phyloP scores from a whole-genome alignment of 768 basidiomycete genomes.

The Boletus rex-veris region DNA sequence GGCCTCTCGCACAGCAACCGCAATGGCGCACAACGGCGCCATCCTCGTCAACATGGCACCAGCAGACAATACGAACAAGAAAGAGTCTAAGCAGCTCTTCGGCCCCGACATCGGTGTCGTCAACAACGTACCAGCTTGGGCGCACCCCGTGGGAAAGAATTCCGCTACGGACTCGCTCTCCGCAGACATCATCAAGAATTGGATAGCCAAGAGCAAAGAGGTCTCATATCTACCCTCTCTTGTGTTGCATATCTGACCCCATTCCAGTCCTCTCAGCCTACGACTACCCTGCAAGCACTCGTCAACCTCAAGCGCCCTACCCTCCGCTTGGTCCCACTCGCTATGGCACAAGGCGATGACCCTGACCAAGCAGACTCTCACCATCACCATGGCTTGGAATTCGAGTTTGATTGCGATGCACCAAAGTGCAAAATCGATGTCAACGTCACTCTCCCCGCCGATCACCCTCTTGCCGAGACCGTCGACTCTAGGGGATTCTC shows the following conservation, averaged over 20 bases:
- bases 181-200: conserved; percentile 73
- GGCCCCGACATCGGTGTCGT: conserved; percentile 87
- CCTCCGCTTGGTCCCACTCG: conserved; percentile 68
- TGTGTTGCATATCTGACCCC: neutral
- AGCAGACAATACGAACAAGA: conserved; percentile 31
- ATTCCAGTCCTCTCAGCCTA: conserved; percentile 68
- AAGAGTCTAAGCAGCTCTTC: conserved; percentile 72
- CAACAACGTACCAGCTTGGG: conserved; percentile 67
- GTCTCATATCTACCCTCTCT: conserved; percentile 33
- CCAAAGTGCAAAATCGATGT: conserved; percentile 81
- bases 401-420: conserved; percentile 89
- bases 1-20: conserved; percentile 45
- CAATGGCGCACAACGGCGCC: conserved; percentile 43
- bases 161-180: conserved; percentile 67
- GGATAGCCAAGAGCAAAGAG: conserved; percentile 88
- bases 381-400: conserved; percentile 78
- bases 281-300: conserved; percentile 89
- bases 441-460: conserved; percentile 65
- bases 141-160: conserved; percentile 59
- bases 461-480: conserved; percentile 51
- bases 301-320: conserved; percentile 93
- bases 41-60: conserved; percentile 25
- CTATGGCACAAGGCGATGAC: conserved; percentile 44
- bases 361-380: conserved; percentile 44
- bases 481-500: conserved; percentile 33